A percentile compares a stretch with the other conserved stretches of the same genome.
Evolutionary conservation across 23 red algal genomes (phyloP).

Genomic region (Cyanidioschyzon merolae): DNA sequence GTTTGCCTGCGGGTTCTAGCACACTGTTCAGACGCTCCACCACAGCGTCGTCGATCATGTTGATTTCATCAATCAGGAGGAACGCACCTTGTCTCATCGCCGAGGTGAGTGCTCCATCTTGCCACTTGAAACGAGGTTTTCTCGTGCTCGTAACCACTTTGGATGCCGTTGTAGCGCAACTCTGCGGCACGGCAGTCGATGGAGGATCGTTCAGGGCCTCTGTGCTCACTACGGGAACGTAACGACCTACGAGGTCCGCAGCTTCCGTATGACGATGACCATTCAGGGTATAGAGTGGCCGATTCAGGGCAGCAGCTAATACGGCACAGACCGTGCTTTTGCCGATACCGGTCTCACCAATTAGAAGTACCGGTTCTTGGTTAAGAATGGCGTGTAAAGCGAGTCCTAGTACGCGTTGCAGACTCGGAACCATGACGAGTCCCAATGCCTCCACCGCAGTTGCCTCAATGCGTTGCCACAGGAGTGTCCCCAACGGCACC

Average conservation of each 20-base stretch:
- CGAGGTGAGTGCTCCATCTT: constrained; percentile 56
- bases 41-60: constrained; percentile 93
- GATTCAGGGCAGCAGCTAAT: constrained; percentile 24
- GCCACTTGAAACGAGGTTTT: constrained; percentile 52
- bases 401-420: constrained; percentile 50
- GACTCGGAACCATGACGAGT: constrained; percentile 36
- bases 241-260: constrained; percentile 80
- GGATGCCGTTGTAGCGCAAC: not conserved
- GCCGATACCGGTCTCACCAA: constrained; percentile 82
- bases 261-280: constrained; percentile 79
- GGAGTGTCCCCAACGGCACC: not conserved
- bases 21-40: constrained; percentile 84
- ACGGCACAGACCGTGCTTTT: constrained; percentile 61
- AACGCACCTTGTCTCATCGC: constrained; percentile 62
- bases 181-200: not conserved
- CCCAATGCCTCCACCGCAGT: constrained; percentile 1
- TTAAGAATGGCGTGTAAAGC: constrained; percentile 28
- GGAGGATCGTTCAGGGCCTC: not conserved
- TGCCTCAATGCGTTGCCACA: not conserved
- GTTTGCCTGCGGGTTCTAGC: constrained; percentile 42
- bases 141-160: too few relatives aligned
- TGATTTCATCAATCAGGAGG: constrained; percentile 90
- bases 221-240: constrained; percentile 26
- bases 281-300: constrained; percentile 37
- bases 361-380: constrained; percentile 59